Percentiles rank a stretch among this genome's conserved stretches.
Evolutionary conservation across 2,329 filamentous ascomycete genomes (phyloP).

Genomic region (Arthrobotrys megalospora): DNA sequence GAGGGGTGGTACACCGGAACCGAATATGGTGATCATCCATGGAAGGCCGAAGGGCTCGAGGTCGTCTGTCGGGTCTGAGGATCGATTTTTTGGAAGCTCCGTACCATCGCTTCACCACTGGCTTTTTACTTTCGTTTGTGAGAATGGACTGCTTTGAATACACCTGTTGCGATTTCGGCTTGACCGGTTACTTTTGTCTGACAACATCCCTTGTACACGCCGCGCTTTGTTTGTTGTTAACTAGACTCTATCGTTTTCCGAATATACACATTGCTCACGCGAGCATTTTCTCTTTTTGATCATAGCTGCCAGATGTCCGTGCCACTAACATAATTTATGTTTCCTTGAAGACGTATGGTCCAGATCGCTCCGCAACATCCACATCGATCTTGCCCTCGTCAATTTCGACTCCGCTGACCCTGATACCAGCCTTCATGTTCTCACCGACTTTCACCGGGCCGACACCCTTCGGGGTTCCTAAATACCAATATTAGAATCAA

Average conservation of each 20-base stretch:
- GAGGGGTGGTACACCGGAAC: slow-evolving; percentile 77
- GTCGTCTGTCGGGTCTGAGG: slow-evolving; percentile 42
- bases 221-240: neutral
- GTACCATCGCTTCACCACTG: neutral
- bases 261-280: slow-evolving; percentile 10
- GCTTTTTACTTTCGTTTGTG: neutral
- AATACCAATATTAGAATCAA: neutral
- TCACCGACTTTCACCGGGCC: slow-evolving; percentile 88
- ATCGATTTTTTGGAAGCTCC: neutral
- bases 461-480: slow-evolving; percentile 93
- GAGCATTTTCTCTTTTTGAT: slow-evolving; percentile 19
- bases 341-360: slow-evolving; percentile 61
- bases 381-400: slow-evolving; percentile 89
- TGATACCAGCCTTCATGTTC: slow-evolving; percentile 86
- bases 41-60: slow-evolving; percentile 49
- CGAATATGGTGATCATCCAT: slow-evolving; percentile 64
- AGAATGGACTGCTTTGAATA: neutral
- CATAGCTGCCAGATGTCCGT: neutral
- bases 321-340: slow-evolving; percentile 16
- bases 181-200: neutral
- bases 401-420: slow-evolving; percentile 84
- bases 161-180: neutral
- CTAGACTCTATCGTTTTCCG: neutral
- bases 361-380: slow-evolving; percentile 76
- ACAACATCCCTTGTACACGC: neutral